phyloP scores from a whole-genome alignment of 768 basidiomycete genomes.

The Gloeophyllum trabeum region DNA sequence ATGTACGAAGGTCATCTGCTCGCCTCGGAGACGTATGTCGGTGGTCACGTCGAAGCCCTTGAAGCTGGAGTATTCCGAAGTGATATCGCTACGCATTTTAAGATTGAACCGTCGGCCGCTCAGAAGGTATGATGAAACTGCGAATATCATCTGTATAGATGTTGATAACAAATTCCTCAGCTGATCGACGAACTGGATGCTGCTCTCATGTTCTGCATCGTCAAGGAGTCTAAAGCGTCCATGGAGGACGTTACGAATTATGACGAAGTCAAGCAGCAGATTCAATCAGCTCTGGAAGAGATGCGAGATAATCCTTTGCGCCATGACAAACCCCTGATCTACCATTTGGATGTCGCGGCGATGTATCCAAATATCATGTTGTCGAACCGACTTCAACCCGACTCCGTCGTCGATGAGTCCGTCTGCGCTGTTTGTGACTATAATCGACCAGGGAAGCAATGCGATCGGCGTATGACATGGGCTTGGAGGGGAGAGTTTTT shows the following conservation, averaged over 20 bases:
- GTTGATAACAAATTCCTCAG: slow-evolving; percentile 25
- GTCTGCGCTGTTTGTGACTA: slow-evolving; percentile 97
- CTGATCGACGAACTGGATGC: slow-evolving; percentile 91
- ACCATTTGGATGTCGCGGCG: slow-evolving; percentile 97
- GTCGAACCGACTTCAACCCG: slow-evolving; percentile 96
- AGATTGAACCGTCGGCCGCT: slow-evolving; percentile 78
- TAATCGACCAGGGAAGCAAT: slow-evolving; percentile 91
- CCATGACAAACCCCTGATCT: slow-evolving; percentile 88
- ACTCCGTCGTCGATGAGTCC: slow-evolving; percentile 94
- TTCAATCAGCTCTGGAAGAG: slow-evolving; percentile 66
- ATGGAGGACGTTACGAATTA: slow-evolving; percentile 90
- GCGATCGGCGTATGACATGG: slow-evolving; percentile 91
- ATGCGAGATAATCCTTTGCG: slow-evolving; percentile 90
- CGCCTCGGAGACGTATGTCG: slow-evolving; percentile 96
- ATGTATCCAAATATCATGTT: slow-evolving; percentile 99
- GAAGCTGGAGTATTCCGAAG: slow-evolving; percentile 98
- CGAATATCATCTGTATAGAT: background rate
- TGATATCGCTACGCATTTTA: slow-evolving; percentile 92
- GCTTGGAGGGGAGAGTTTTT: slow-evolving; percentile 99
- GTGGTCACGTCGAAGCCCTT: slow-evolving; percentile 96
- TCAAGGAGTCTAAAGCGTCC: slow-evolving; percentile 70
- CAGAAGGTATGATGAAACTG: slow-evolving; percentile 48
- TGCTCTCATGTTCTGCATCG: slow-evolving; percentile 80
- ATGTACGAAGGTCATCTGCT: slow-evolving; percentile 97
- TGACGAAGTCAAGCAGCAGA: slow-evolving; percentile 78